Base-by-base conservation (phyloP, 108 stramenopile species). In the Aureococcus anophagefferens region DNA sequence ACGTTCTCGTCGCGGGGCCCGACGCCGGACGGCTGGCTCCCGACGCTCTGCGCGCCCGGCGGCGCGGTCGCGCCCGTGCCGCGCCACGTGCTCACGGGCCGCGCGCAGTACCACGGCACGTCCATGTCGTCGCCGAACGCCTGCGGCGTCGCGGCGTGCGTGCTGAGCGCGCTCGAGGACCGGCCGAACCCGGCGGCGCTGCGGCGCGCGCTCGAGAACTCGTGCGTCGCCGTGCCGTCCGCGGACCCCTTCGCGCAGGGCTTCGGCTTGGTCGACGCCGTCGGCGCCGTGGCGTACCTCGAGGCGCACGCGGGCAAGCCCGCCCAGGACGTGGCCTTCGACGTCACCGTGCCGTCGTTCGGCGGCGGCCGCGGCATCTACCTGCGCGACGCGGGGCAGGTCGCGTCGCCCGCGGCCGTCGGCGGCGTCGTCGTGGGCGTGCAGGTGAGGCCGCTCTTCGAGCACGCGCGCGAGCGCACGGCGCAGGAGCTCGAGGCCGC, bases 21-120 rank as follows among this genome's bases (percentile, higher is more conserved):
- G 13, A 81, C 89, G 30, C 64, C 76, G 0, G 92, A 96, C 80
- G 95, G 95, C 4, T 70, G 68, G 37, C 88, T 90, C 28, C 89
- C 89, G 15, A 79, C 84, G 67, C 68, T 96, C 32, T 79, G 77
- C 68, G 95, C 93, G 9, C 95, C 95, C 0, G 95, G 95, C 3
- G 94, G 91, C 45, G 95, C 95, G 33, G 88, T 94, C 65, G 74
- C 93, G 28, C 79, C 86, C 15, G 89, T 96, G 11, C 91, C 94
- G 17, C 83, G 83, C 70, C 89, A 88, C 86, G 82, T 83, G 16
- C 73, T 95, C 35, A 86, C 90, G 73, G 84, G 82, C 69, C 83
- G 73, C 29, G 77, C 77, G 71, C 89, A 89, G 63, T 93, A 90
- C 85, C 89, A 93, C 77, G 95, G 95, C 31, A 93, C 94, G 4